These are phyloP conservation scores for Centrapalus pauciflorus DNA, from an alignment of 129 eudicot species.

Conservation along the genomic window DNA sequence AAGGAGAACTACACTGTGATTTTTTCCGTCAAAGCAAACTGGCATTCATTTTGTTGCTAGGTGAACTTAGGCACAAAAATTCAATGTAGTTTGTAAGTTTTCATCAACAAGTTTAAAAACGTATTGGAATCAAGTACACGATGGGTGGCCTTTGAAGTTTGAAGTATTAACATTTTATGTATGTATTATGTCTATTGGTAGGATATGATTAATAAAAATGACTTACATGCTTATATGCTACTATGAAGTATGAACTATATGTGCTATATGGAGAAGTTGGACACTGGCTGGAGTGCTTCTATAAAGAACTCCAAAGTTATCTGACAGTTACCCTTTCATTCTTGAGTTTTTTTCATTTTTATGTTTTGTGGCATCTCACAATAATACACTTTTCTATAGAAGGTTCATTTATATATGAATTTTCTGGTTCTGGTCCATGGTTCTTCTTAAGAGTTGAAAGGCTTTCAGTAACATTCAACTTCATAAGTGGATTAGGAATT, in stretches of 20 bases:
- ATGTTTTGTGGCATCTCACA: not conserved
- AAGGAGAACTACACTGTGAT: not conserved
- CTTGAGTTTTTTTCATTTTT: not conserved
- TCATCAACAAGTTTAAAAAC: not conserved
- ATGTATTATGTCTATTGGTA: not conserved
- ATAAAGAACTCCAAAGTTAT: not conserved
- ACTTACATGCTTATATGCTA: not conserved
- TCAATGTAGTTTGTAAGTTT: not conserved
- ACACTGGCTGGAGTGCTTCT: not conserved
- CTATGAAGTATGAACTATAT: not conserved
- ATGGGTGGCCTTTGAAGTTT: not conserved
- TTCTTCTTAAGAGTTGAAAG: not conserved
- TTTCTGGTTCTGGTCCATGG: not conserved
- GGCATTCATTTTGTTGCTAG: not conserved
- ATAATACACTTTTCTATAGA: not conserved
- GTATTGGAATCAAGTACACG: slow-evolving; percentile 2
- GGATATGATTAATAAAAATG: not conserved
- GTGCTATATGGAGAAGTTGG: not conserved
- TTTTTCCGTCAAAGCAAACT: not conserved
- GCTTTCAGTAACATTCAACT: not conserved
- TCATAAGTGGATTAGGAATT: not conserved
- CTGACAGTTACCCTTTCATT: not conserved
- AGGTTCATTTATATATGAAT: not conserved
- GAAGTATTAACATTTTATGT: not conserved
- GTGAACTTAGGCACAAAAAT: not conserved